These are phyloP conservation scores for Thielaviopsis euricoi DNA, from an alignment of 2,329 filamentous ascomycete genomes.

Conservation along the genomic window DNA sequence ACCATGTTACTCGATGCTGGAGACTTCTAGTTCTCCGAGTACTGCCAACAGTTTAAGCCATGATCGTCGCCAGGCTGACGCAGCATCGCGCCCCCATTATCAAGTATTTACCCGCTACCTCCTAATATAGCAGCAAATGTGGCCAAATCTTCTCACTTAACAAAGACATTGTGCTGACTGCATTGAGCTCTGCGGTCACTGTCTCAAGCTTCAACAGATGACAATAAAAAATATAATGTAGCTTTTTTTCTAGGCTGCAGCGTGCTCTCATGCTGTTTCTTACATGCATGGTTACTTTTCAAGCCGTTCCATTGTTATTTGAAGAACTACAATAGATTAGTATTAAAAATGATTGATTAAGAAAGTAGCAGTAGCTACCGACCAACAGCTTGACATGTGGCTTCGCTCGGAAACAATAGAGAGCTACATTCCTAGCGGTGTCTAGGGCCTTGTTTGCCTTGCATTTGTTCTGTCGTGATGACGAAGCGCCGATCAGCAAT, in stretches of 20 bases:
- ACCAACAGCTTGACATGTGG: neutral
- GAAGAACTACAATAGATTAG: too few species aligned
- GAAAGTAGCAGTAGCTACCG: neutral
- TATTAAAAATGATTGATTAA: too few species aligned
- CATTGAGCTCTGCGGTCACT: neutral
- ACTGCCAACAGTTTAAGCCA: neutral
- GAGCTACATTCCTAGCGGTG: neutral
- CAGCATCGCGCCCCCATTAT: neutral
- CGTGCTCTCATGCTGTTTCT: neutral
- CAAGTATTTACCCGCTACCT: neutral
- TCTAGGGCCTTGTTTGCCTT: neutral
- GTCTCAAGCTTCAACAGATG: neutral
- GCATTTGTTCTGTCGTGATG: neutral
- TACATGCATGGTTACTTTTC: neutral
- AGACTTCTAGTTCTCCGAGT: too few species aligned
- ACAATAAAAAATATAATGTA: neutral
- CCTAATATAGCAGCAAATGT: neutral
- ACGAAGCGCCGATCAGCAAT: neutral
- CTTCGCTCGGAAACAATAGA: neutral
- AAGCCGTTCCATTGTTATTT: neutral
- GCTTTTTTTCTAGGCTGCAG: neutral
- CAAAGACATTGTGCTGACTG: neutral
- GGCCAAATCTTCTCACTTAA: neutral
- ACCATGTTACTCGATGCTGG: too few species aligned
- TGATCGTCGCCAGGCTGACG: neutral